Evolutionary conservation across 192 early-diverging fungal species (phyloP).

Genomic region (Diversispora epigaea): DNA sequence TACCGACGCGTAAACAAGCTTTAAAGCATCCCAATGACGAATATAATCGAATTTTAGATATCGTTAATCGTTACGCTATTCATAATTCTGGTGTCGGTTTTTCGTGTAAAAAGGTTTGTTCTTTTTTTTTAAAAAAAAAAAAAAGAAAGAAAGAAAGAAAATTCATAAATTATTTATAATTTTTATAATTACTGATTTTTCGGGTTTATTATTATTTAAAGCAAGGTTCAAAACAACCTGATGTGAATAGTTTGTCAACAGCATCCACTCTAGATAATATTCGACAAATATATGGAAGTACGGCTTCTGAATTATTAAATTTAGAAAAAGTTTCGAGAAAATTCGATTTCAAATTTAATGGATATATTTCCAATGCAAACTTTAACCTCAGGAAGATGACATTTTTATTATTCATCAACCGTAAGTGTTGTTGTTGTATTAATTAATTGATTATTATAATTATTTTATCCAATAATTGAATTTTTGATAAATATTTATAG

Average conservation of each 20-base stretch:
- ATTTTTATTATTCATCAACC: slow-evolving; percentile 94
- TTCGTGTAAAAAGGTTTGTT: slow-evolving; percentile 80
- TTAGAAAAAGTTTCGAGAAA: slow-evolving; percentile 52
- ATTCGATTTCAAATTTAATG: slow-evolving; percentile 65
- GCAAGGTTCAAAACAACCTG: slow-evolving; percentile 69
- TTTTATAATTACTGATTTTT: not conserved
- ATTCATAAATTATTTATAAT: not conserved
- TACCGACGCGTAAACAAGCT: slow-evolving; percentile 80
- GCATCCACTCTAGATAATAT: slow-evolving; percentile 75
- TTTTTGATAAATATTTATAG: slow-evolving; percentile 41
- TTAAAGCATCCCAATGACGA: slow-evolving; percentile 84
- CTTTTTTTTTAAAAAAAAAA: too few species aligned
- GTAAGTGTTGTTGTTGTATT: slow-evolving; percentile 46
- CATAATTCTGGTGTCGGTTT: slow-evolving; percentile 85
- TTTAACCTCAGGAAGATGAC: slow-evolving; percentile 82
- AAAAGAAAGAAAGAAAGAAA: slow-evolving; percentile 16
- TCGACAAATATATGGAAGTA: slow-evolving; percentile 79
- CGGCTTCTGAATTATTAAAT: slow-evolving; percentile 76
- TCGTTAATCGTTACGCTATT: slow-evolving; percentile 90
- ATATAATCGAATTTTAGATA: slow-evolving; percentile 86
- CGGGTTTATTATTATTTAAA: slow-evolving; percentile 23
- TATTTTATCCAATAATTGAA: slow-evolving; percentile 6
- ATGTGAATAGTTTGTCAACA: slow-evolving; percentile 69
- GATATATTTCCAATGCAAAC: slow-evolving; percentile 86
- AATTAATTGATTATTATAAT: not conserved